Percentiles rank a stretch among this genome's conserved stretches.
These are phyloP conservation scores for Diaporthe destruens DNA, from an alignment of 2,329 filamentous ascomycete genomes.

Conservation along the genomic window DNA sequence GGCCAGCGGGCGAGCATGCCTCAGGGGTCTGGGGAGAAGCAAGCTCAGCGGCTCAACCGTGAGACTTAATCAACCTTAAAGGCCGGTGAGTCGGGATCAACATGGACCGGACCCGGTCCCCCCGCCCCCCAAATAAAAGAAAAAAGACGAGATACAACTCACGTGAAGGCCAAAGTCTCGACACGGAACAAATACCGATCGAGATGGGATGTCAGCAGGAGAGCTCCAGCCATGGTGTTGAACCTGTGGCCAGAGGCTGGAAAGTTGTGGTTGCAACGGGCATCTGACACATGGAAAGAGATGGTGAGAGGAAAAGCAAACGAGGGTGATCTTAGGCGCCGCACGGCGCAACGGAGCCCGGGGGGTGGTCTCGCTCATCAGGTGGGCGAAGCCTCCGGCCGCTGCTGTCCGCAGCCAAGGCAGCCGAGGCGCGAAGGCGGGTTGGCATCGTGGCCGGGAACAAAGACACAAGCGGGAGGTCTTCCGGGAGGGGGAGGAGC, in stretches of 20 bases:
- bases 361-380: slow-evolving; percentile 26
- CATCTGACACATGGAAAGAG: neutral
- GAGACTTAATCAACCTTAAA: slow-evolving; percentile 8
- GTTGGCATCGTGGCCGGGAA: neutral
- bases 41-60: neutral
- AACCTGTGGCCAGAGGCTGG: neutral
- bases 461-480: slow-evolving; percentile 11
- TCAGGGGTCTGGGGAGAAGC: slow-evolving; percentile 27
- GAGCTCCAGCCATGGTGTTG: slow-evolving; percentile 2
- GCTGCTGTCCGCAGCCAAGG: slow-evolving; percentile 18
- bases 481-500: neutral
- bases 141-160: slow-evolving; percentile 4
- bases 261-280: slow-evolving; percentile 2
- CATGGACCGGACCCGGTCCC: slow-evolving; percentile 3
- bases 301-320: neutral
- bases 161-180: neutral
- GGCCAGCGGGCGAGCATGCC: neutral
- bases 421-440: neutral
- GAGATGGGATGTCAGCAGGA: neutral
- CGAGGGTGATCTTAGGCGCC: neutral
- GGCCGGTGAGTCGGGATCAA: neutral
- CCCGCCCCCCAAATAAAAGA: neutral
- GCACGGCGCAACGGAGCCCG: slow-evolving; percentile 8
- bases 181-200: neutral
- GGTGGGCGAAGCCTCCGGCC: slow-evolving; percentile 22